Evolutionary conservation across 2,329 filamentous ascomycete genomes (phyloP), one percentile per base, ranked within the genome.

Genomic region (Spiromastix sp.): DNA sequence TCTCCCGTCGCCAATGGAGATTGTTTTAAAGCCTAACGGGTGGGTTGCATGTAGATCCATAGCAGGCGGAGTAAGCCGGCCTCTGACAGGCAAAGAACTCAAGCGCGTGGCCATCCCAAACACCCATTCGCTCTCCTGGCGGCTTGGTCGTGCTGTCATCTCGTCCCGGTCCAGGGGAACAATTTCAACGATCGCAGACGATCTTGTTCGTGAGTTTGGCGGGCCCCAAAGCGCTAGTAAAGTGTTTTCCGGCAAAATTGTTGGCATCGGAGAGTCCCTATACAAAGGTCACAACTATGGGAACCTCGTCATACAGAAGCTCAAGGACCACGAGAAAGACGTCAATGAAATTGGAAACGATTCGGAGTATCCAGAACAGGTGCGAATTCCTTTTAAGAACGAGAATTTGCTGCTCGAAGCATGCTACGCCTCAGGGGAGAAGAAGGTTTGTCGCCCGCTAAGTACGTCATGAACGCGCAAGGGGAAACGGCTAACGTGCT

Each of bases 241-340:
- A 5, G 45, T 79, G n/a, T 79, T 71, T 57, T 67, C 70, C 39
- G 76, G 76, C 22, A 79, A 79, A 56, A 77, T 79, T 42, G 63
- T 75, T 13, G 66, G 66, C n/a, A n/a, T n/a, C n/a, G n/a, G n/a
- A n/a, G n/a, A n/a, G n/a, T n/a, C n/a, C n/a, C n/a, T n/a, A n/a
- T n/a, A n/a, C n/a, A n/a, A n/a, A n/a, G n/a, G n/a, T n/a, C 69
- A 78, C 45, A 63, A 70, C 9, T 74, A 76, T 44, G 74, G 74
- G 8, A 71, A 74, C 48, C 70, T 72, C 39, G 63, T 69, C 18
- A 70, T 79, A 33, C 63, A 72, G 39, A 66, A 65, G 2, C 56
- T 59, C 19, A 64, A 40, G 24, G 37, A 52, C 37, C n/a, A n/a
- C n/a, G n/a, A n/a, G n/a, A n/a, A n/a, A n/a, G n/a, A n/a, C n/a